These are phyloP conservation scores for Globisporangium cystogenes DNA, from an alignment of 352 stramenopile genomes.

Conservation along the genomic window DNA sequence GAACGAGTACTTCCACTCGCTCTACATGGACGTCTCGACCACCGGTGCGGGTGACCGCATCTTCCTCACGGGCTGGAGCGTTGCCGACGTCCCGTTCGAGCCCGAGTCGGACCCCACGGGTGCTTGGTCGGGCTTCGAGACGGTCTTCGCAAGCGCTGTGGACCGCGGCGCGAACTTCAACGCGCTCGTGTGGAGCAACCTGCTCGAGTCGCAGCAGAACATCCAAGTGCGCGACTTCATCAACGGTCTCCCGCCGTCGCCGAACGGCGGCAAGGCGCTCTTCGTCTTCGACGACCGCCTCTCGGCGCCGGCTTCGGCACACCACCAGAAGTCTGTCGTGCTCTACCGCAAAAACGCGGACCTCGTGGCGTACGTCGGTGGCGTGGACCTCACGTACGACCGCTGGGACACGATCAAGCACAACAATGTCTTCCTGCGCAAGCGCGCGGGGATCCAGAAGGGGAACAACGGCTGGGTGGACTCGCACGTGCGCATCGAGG, in stretches of 20 bases:
- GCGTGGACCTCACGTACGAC: slow-evolving; percentile 45
- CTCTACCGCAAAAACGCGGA: slow-evolving; percentile 2
- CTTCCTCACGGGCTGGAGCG: slow-evolving; percentile 50
- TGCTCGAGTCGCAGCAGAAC: slow-evolving; percentile 48
- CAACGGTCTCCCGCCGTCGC: slow-evolving; percentile 25
- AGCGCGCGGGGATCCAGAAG: slow-evolving; percentile 18
- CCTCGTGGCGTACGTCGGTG: slow-evolving; percentile 37
- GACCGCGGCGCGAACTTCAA: slow-evolving; percentile 33
- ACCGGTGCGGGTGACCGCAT: slow-evolving; percentile 31
- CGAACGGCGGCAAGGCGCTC: slow-evolving; percentile 22
- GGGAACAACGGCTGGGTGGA: slow-evolving; percentile 53
- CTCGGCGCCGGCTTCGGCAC: slow-evolving; percentile 17
- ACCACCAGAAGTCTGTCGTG: slow-evolving; percentile 49
- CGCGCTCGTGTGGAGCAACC: slow-evolving; percentile 60
- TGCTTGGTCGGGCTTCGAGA: slow-evolving; percentile 29
- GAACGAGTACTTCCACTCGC: slow-evolving; percentile 40
- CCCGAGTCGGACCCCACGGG: slow-evolving; percentile 21
- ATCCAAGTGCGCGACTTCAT: slow-evolving; percentile 45
- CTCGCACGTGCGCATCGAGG: slow-evolving; percentile 31
- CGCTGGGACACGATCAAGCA: slow-evolving; percentile 58
- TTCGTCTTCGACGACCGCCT: slow-evolving; percentile 52
- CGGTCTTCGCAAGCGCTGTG: slow-evolving; percentile 24
- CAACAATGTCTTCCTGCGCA: slow-evolving; percentile 33
- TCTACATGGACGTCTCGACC: slow-evolving; percentile 36
- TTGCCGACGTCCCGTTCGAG: slow-evolving; percentile 48